Conservation (phyloP, 2,329 filamentous ascomycete genomes). For the Diaporthe aspalathi region DNA sequence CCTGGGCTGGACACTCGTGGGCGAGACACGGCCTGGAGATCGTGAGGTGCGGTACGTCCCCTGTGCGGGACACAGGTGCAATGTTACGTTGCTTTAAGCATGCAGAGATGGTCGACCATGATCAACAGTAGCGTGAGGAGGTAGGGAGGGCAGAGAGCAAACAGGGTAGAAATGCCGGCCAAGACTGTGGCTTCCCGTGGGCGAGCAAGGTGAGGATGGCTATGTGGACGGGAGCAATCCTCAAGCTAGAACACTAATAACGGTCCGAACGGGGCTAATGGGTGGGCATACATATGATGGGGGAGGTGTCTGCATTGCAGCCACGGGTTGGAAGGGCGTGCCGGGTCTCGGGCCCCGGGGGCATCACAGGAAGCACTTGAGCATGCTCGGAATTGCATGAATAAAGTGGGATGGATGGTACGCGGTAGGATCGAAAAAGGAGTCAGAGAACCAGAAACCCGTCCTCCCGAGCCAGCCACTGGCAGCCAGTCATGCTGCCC, state of each 20-base stretch:
- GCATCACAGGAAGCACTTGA: neutral
- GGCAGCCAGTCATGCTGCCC: conserved; percentile 4
- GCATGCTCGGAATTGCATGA: neutral
- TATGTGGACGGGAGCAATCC: neutral
- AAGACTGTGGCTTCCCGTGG: conserved; percentile 30
- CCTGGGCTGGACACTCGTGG: conserved; percentile 19
- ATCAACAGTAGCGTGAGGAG: neutral
- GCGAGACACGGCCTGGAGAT: conserved; percentile 5
- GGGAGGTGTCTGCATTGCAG: conserved; percentile 7
- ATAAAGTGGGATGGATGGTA: neutral
- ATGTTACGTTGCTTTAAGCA: conserved; percentile 34
- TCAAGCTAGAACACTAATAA: neutral
- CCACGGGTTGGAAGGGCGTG: conserved; percentile 7
- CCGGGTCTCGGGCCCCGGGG: neutral
- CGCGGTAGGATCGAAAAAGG: conserved; percentile 21
- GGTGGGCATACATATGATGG: too few species aligned
- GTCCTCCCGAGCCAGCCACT: conserved; percentile 1
- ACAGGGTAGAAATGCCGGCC: conserved; percentile 14
- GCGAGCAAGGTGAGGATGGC: conserved; percentile 24
- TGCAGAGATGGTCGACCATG: conserved; percentile 2
- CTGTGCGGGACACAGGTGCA: conserved; percentile 28
- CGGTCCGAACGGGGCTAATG: neutral
- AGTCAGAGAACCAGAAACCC: conserved; percentile 20
- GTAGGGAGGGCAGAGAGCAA: neutral
- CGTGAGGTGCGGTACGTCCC: neutral